These are phyloP conservation scores for Rosa chinensis DNA, from an alignment of 306 rosid species.

Conservation along the genomic window DNA sequence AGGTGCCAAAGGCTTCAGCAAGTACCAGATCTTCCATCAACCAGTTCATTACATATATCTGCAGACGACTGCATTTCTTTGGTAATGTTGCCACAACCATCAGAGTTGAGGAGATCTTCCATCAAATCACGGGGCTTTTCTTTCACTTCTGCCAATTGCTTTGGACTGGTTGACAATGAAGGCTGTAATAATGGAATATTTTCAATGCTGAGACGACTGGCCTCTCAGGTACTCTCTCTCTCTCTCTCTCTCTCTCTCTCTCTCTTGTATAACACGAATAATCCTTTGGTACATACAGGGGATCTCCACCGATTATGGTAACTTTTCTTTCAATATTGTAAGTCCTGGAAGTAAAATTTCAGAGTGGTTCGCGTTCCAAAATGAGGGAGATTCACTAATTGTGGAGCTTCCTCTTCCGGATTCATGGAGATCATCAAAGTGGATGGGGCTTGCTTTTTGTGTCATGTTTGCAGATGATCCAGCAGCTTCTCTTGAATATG, in stretches of 20 bases:
- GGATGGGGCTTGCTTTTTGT: constrained; percentile 12
- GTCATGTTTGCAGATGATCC: not conserved
- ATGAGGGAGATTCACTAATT: not conserved
- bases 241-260: no score
- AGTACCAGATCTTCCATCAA: constrained; percentile 17
- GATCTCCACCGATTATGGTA: not conserved
- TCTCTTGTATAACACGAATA: not conserved
- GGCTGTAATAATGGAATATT: not conserved
- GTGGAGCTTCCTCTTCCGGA: constrained; percentile 8
- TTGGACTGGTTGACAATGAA: constrained; percentile 1
- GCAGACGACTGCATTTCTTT: constrained; percentile 9
- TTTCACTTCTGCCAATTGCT: constrained; percentile 4
- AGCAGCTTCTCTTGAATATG: not conserved
- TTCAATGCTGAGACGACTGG: not conserved
- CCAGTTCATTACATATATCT: not conserved
- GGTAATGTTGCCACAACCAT: not conserved
- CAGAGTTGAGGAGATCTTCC: not conserved
- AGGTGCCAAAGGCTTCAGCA: constrained; percentile 12
- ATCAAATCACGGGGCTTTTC: not conserved
- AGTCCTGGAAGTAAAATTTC: constrained; percentile 12
- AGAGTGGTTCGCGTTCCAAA: constrained; percentile 11
- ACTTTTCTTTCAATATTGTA: not conserved
- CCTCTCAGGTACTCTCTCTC: not conserved
- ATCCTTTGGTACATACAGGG: not conserved
- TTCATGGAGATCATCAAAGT: not conserved